phyloP scores from a whole-genome alignment of 1,284 basidiomycete species.

The Sparassis latifolia region DNA sequence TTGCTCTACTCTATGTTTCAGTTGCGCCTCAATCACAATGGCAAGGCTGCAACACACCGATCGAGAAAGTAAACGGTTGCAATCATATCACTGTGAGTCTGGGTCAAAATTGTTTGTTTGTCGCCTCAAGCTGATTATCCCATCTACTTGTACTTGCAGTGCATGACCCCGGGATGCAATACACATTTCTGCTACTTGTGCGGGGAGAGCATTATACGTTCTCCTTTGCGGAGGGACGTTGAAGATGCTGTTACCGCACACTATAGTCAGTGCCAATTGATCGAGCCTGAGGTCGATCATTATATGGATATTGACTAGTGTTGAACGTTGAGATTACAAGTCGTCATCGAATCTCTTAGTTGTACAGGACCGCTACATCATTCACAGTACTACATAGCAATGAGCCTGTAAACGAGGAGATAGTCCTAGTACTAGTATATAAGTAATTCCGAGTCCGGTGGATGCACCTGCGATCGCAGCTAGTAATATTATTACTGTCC shows the following conservation, averaged over 20 bases:
- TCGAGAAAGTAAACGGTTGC: constrained; percentile 51
- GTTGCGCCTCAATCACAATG: no score
- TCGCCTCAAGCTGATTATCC: not conserved
- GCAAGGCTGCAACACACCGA: constrained; percentile 51
- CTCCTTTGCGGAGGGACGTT: constrained; percentile 38
- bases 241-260: constrained; percentile 35
- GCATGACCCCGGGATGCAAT: constrained; percentile 51
- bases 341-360: no score
- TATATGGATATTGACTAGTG: no score
- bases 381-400: no score
- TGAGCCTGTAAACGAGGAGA: no score
- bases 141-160: constrained; percentile 28
- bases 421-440: no score
- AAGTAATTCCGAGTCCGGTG: no score
- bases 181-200: constrained; percentile 49
- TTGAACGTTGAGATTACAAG: no score
- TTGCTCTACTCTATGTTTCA: no score
- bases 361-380: no score
- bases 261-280: constrained; percentile 38
- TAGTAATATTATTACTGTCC: no score
- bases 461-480: no score
- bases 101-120: not conserved
- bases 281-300: constrained; percentile 21
- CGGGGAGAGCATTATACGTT: constrained; percentile 43
- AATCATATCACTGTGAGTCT: constrained; percentile 57